Conservation (phyloP, 257 asterid genomes). For the Pogostemon cablin region DNA sequence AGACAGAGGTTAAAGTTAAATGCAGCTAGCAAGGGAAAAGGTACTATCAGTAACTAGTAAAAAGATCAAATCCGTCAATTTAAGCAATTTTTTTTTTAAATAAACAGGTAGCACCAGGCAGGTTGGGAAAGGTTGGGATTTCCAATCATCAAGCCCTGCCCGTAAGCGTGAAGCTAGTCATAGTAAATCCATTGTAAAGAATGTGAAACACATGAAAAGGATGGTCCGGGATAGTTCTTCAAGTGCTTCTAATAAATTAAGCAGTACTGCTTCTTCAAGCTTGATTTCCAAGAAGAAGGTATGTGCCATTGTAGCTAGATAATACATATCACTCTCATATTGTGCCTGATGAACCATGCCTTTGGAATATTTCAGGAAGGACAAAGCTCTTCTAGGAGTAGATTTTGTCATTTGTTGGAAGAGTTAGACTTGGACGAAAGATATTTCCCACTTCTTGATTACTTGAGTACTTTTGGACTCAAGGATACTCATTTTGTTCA, state of each 20-base stretch:
- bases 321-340: constrained; percentile 5
- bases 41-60: constrained; percentile 31
- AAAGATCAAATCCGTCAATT: neutral
- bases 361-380: constrained; percentile 54
- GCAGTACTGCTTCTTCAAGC: constrained; percentile 32
- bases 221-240: constrained; percentile 29
- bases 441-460: constrained; percentile 82
- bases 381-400: constrained; percentile 41
- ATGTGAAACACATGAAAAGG: constrained; percentile 33
- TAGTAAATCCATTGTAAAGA: constrained; percentile 41
- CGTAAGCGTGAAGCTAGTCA: constrained; percentile 34
- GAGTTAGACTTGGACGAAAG: constrained; percentile 82
- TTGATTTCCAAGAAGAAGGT: constrained; percentile 49
- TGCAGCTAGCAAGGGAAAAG: constrained; percentile 46
- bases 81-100: constrained; percentile 3
- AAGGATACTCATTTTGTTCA: constrained; percentile 80
- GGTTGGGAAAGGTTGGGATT: constrained; percentile 34
- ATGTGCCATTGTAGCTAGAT: constrained; percentile 31
- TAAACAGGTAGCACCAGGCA: constrained; percentile 49
- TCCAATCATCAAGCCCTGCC: constrained; percentile 39
- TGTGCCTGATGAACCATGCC: constrained; percentile 16
- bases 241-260: constrained; percentile 30
- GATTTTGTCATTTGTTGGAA: constrained; percentile 57
- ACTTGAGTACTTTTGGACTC: constrained; percentile 77
- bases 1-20: constrained; percentile 49